Conservation (phyloP, 768 basidiomycete genomes). For the Asterophora lycoperdoides region DNA sequence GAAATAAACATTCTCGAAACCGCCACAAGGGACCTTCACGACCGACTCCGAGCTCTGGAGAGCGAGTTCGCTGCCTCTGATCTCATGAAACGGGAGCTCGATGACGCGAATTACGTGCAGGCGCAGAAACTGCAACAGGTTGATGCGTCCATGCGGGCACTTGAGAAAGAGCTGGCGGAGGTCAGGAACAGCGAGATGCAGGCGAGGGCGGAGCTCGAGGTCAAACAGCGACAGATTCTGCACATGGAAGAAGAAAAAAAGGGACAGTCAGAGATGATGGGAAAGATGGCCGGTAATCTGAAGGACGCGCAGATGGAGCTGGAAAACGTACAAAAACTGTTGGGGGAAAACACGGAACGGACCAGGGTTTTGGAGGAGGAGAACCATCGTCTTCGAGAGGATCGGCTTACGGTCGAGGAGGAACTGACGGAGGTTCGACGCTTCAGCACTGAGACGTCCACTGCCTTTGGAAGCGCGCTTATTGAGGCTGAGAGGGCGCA, state of each 20-base stretch:
- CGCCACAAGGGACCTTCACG: slow-evolving; percentile 4
- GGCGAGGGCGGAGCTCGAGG: not conserved
- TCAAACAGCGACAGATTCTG: not conserved
- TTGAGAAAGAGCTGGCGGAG: not conserved
- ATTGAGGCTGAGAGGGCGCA: not conserved
- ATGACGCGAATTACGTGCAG: slow-evolving; percentile 7
- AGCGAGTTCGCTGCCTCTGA: slow-evolving; percentile 5
- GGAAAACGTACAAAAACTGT: not conserved
- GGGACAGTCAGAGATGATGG: not conserved
- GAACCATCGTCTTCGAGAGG: not conserved
- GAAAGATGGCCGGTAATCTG: not conserved
- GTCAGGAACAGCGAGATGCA: not conserved
- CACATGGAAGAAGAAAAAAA: not conserved
- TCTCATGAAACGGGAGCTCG: slow-evolving; percentile 7
- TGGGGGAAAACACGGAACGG: slow-evolving; percentile 1
- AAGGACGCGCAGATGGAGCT: not conserved
- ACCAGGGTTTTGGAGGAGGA: not conserved
- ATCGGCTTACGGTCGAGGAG: not conserved
- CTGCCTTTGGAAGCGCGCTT: not conserved
- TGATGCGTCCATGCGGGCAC: not conserved
- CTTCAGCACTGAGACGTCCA: not conserved
- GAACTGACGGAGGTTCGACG: not conserved
- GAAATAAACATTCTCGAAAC: not conserved
- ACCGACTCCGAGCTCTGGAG: slow-evolving; percentile 1
- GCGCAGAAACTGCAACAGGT: not conserved